These are phyloP conservation scores for Haberlea rhodopensis DNA, from an alignment of 257 asterid genomes.

Conservation along the genomic window DNA sequence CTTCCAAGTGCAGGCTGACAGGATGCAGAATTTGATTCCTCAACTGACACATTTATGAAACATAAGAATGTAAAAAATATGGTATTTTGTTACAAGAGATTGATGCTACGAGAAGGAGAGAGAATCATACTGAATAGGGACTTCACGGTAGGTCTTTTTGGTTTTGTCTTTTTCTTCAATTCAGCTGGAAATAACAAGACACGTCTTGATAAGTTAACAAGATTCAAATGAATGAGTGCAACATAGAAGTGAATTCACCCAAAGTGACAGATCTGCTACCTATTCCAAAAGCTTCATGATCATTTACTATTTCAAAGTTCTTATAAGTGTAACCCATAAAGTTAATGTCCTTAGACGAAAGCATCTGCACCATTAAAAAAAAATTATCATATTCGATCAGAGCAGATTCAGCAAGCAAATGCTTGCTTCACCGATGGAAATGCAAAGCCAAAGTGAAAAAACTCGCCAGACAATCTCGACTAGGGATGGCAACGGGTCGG, in stretches of 20 bases:
- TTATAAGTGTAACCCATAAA: conserved; percentile 97
- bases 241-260: conserved; percentile 2
- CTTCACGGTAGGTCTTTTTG: conserved; percentile 90
- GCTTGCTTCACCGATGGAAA: conserved; percentile 8
- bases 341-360: conserved; percentile 92
- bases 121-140: conserved; percentile 78
- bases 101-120: conserved; percentile 14
- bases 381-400: conserved; percentile 9
- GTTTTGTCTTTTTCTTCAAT: conserved; percentile 80
- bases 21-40: conserved; percentile 63
- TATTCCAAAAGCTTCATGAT: conserved; percentile 80
- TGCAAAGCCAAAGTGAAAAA: not conserved
- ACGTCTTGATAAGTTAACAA: conserved; percentile 14
- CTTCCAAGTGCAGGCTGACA: conserved; percentile 71
- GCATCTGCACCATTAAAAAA: conserved; percentile 63
- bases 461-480: no score
- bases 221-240: not conserved
- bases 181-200: conserved; percentile 57
- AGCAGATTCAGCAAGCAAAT: conserved; percentile 2
- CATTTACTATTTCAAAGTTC: conserved; percentile 90
- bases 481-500: no score
- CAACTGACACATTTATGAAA: conserved; percentile 38
- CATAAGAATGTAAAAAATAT: conserved; percentile 3
- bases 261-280: conserved; percentile 38
- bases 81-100: not conserved